These are phyloP conservation scores for Fusarium citri DNA, from an alignment of 2,329 filamentous ascomycete species.

Conservation along the genomic window DNA sequence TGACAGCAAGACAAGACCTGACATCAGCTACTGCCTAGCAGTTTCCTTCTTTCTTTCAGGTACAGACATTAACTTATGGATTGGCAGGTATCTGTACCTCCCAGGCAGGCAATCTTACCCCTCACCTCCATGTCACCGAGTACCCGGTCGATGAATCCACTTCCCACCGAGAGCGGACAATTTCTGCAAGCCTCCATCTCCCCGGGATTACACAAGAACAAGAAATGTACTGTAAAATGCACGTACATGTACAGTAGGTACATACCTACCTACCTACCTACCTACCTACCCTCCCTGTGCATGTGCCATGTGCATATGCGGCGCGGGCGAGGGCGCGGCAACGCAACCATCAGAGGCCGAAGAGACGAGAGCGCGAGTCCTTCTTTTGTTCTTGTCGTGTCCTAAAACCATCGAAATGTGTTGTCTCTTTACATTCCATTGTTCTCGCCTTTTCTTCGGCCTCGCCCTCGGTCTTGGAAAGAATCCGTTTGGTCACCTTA, in stretches of 20 bases:
- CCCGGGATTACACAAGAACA: conserved; percentile 21
- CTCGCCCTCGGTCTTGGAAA: conserved; percentile 1
- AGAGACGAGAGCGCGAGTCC: conserved; percentile 22
- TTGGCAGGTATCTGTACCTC: neutral
- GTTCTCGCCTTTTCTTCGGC: conserved; percentile 9
- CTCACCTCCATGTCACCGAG: conserved; percentile 30
- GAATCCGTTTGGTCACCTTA: neutral
- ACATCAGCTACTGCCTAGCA: neutral
- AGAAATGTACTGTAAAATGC: neutral
- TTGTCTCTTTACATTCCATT: neutral
- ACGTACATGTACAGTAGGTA: neutral
- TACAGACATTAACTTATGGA: neutral
- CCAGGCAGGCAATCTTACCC: neutral
- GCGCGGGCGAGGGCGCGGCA: neutral
- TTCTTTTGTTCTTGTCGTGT: neutral
- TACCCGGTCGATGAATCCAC: conserved; percentile 24
- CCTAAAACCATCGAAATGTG: neutral
- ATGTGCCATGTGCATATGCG: neutral
- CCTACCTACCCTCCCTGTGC: neutral
- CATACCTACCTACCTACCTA: too few species aligned
- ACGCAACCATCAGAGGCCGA: conserved; percentile 21
- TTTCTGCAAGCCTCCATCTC: conserved; percentile 36
- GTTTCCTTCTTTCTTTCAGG: neutral
- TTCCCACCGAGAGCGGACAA: conserved; percentile 31
- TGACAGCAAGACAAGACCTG: neutral